A percentile compares a stretch with the other conserved stretches of the same genome.
Conservation (phyloP, 202 grass and related monocot species). For the Eragrostis tef region DNA sequence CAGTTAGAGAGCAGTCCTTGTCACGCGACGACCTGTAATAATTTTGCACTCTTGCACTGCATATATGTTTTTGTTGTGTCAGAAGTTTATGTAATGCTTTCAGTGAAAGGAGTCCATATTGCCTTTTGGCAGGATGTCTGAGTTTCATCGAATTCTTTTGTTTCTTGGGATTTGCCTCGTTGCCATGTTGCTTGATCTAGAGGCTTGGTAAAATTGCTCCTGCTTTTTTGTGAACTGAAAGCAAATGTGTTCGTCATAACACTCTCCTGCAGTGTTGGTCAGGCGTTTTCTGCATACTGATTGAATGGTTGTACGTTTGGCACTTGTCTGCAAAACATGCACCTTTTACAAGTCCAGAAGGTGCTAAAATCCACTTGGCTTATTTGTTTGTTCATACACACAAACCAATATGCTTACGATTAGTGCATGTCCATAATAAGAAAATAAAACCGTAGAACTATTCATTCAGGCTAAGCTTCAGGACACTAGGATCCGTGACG, state of each 20-base stretch:
- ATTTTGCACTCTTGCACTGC: constrained; percentile 16
- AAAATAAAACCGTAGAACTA: too few species aligned
- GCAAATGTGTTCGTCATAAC: background rate
- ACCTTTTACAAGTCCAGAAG: too few species aligned
- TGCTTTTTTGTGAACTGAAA: background rate
- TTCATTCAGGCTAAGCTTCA: too few species aligned
- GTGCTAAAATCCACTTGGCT: too few species aligned
- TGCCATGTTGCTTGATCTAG: background rate
- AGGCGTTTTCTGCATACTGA: background rate
- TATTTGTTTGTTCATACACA: too few species aligned
- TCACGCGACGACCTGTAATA: constrained; percentile 43
- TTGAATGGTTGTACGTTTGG: background rate
- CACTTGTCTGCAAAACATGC: too few species aligned
- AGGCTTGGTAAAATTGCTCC: background rate
- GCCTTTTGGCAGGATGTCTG: background rate
- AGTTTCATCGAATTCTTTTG: background rate
- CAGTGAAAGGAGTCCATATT: background rate
- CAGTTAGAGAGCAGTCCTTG: too few species aligned
- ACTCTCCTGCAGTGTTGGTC: background rate
- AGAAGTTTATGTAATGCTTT: background rate
- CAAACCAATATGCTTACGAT: too few species aligned
- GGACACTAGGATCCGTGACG: too few species aligned
- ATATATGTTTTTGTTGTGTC: background rate
- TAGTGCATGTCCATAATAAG: too few species aligned
- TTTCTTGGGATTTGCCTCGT: background rate